A percentile compares a stretch with the other conserved stretches of the same genome.
phyloP scores from a whole-genome alignment of 768 basidiomycete species.

The Austroboletus festivus region DNA sequence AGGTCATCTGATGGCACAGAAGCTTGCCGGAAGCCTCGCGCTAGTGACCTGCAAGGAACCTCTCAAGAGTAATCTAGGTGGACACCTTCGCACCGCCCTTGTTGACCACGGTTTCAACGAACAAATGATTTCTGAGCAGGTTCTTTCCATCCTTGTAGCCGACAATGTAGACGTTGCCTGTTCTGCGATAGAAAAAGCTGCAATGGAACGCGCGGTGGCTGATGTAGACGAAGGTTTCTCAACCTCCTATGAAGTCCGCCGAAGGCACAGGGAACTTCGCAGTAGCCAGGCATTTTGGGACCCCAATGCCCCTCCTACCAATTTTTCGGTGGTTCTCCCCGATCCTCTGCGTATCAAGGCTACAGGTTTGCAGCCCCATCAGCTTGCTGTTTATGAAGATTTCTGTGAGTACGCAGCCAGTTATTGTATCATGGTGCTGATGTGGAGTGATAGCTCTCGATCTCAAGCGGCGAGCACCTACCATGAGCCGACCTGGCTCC shows the following conservation, averaged over 20 bases:
- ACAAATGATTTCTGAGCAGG: conserved; percentile 79
- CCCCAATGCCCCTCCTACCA: conserved; percentile 64
- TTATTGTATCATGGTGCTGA: conserved; percentile 11
- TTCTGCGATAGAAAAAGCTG: conserved; percentile 92
- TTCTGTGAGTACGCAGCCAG: conserved; percentile 54
- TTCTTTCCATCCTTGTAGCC: conserved; percentile 73
- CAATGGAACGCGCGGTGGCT: conserved; percentile 90
- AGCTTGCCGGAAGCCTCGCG: conserved; percentile 92
- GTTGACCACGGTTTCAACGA: conserved; percentile 88
- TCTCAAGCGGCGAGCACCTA: conserved; percentile 48
- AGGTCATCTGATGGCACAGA: conserved; percentile 94
- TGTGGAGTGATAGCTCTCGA: conserved; percentile 43
- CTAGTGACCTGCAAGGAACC: conserved; percentile 99
- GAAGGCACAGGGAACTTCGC: conserved; percentile 83
- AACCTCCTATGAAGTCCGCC: conserved; percentile 75
- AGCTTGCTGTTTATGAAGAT: conserved; percentile 91
- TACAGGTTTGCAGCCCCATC: conserved; percentile 76
- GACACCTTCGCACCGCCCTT: conserved; percentile 80
- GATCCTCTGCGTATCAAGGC: conserved; percentile 85
- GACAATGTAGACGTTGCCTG: conserved; percentile 95
- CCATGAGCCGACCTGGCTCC: conserved; percentile 65
- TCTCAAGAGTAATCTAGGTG: conserved; percentile 85
- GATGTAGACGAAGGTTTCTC: conserved; percentile 92
- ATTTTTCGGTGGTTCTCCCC: conserved; percentile 71
- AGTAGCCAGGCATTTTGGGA: conserved; percentile 87